Percentiles rank a stretch among this genome's conserved stretches.
These are phyloP conservation scores for Metschnikowia aberdeeniae DNA, from an alignment of 805 yeast genomes.

Conservation along the genomic window DNA sequence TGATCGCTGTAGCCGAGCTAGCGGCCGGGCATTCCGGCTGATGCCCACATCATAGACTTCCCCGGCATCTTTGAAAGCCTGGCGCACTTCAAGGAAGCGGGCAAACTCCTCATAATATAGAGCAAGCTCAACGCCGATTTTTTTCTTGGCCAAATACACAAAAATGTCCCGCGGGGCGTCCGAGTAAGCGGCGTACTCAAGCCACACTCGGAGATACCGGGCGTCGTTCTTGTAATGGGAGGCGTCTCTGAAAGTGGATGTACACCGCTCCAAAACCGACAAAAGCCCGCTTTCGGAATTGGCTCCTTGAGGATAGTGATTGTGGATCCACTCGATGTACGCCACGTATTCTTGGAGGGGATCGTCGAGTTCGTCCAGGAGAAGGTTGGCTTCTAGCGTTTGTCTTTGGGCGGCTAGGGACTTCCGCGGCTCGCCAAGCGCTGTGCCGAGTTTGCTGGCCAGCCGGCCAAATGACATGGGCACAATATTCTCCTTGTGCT, in stretches of 20 bases:
- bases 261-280: constrained; percentile 63
- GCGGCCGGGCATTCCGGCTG: constrained; percentile 61
- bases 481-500: constrained; percentile 71
- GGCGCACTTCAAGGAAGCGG: constrained; percentile 48
- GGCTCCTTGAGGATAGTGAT: constrained; percentile 58
- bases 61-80: constrained; percentile 50
- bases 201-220: constrained; percentile 76
- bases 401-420: constrained; percentile 27
- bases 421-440: constrained; percentile 25
- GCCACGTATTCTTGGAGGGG: constrained; percentile 75
- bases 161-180: constrained; percentile 71
- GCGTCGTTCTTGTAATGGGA: constrained; percentile 76
- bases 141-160: constrained; percentile 63
- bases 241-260: constrained; percentile 61
- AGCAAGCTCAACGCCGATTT: constrained; percentile 65
- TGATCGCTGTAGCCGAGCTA: constrained; percentile 27
- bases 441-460: constrained; percentile 49
- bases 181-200: constrained; percentile 64
- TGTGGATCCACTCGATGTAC: constrained; percentile 69
- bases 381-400: constrained; percentile 24
- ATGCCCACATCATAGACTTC: constrained; percentile 60
- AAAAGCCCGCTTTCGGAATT: constrained; percentile 63
- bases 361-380: constrained; percentile 64
- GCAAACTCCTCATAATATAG: constrained; percentile 80
- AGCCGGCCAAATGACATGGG: constrained; percentile 69